These are phyloP conservation scores for Colletotrichum simmondsii DNA, from an alignment of 2,329 filamentous ascomycete species.

Conservation along the genomic window DNA sequence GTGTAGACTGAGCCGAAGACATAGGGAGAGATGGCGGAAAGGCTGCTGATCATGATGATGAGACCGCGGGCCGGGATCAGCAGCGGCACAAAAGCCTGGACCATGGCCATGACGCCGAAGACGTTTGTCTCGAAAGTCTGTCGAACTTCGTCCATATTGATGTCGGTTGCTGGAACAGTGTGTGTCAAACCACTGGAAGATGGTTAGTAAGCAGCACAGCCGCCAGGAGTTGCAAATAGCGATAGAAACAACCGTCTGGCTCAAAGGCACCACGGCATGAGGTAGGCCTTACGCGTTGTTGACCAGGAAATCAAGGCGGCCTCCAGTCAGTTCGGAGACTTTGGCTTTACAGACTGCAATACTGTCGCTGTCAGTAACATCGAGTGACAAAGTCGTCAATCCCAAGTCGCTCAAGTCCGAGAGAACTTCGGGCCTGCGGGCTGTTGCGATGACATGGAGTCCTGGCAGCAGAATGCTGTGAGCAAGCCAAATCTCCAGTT, in stretches of 20 bases:
- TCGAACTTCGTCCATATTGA: slow-evolving; percentile 63
- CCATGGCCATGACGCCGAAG: slow-evolving; percentile 67
- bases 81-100: slow-evolving; percentile 59
- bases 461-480: slow-evolving; percentile 43
- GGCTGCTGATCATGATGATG: slow-evolving; percentile 66
- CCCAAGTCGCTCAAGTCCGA: slow-evolving; percentile 55
- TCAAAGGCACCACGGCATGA: background rate
- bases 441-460: slow-evolving; percentile 67
- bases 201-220: background rate
- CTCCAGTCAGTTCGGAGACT: slow-evolving; percentile 59
- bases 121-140: slow-evolving; percentile 67
- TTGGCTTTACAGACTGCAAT: slow-evolving; percentile 59
- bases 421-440: slow-evolving; percentile 61
- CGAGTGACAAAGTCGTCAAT: slow-evolving; percentile 61
- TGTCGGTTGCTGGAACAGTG: slow-evolving; percentile 62
- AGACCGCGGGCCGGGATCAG: slow-evolving; percentile 62
- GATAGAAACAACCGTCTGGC: background rate
- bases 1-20: slow-evolving; percentile 65
- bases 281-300: slow-evolving; percentile 65
- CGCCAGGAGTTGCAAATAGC: background rate
- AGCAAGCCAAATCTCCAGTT: background rate
- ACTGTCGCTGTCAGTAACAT: slow-evolving; percentile 63
- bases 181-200: slow-evolving; percentile 59
- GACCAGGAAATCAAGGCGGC: slow-evolving; percentile 66
- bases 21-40: slow-evolving; percentile 61